A percentile compares a stretch with the other conserved stretches of the same genome.
Conservation (phyloP, 352 stramenopile species). For the Phytophthora kernoviae region DNA sequence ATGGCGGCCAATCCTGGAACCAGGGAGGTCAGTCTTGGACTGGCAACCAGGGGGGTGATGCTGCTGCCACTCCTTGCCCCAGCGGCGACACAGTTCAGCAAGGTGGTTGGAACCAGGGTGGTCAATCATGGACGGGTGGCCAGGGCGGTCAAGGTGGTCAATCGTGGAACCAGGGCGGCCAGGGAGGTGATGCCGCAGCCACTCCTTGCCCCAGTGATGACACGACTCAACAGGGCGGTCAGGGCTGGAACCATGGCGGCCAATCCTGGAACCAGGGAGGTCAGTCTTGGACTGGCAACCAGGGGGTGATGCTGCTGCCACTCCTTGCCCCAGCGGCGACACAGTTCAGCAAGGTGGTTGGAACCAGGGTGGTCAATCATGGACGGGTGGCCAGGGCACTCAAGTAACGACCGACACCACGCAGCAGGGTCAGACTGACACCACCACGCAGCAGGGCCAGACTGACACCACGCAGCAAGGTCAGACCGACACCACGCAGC, state of each 20-base stretch:
- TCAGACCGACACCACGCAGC: not conserved
- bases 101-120: conserved; percentile 4
- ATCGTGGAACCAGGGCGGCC: not conserved
- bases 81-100: conserved; percentile 1
- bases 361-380: conserved; percentile 6
- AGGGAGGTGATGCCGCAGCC: not conserved
- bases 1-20: conserved; percentile 1
- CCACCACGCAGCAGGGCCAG: conserved; percentile 4
- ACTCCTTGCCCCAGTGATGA: not conserved
- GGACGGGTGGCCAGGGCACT: conserved; percentile 5
- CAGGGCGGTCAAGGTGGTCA: conserved; percentile 4
- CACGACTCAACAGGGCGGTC: not conserved
- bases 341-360: not conserved
- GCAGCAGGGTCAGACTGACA: not conserved
- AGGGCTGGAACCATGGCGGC: not conserved
- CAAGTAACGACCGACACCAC: conserved; percentile 4
- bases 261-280: conserved; percentile 11
- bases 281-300: conserved; percentile 3
- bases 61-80: conserved; percentile 10
- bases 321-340: conserved; percentile 10
- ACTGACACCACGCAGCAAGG: not conserved
- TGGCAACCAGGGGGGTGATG: conserved; percentile 13
- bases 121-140: not conserved
- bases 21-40: conserved; percentile 9
- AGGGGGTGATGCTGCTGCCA: conserved; percentile 13